Percentiles rank a stretch among this genome's conserved stretches.
Evolutionary conservation across 257 asterid genomes (phyloP).

Genomic region (Primulina eburnea): DNA sequence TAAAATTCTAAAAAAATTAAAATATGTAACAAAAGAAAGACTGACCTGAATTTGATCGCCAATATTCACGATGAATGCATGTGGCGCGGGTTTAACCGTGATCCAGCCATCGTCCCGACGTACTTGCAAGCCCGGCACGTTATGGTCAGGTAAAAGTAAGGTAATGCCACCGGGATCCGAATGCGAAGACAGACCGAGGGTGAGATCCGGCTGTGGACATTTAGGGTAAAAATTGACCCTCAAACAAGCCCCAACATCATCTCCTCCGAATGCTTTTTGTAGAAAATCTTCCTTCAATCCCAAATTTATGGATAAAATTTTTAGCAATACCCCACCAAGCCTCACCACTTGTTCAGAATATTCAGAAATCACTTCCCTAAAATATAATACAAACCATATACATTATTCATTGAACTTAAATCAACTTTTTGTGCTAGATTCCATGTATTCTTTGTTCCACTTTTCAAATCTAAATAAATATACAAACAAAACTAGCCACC

Average conservation of each 20-base stretch:
- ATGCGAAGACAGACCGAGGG: conserved; percentile 78
- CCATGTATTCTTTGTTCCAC: too few relatives aligned
- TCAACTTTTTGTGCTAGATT: too few relatives aligned
- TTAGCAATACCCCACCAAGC: conserved; percentile 59
- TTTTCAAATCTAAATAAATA: too few relatives aligned
- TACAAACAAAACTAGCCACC: too few relatives aligned
- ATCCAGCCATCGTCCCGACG: conserved; percentile 52
- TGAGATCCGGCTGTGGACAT: conserved; percentile 77
- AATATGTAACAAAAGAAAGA: not conserved
- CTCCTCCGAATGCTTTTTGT: conserved; percentile 71
- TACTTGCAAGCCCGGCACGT: conserved; percentile 83
- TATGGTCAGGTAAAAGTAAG: conserved; percentile 59
- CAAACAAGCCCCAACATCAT: conserved; percentile 69
- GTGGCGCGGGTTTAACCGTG: conserved; percentile 70
- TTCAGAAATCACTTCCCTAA: conserved; percentile 63
- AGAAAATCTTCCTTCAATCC: conserved; percentile 53
- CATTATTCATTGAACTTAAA: not conserved
- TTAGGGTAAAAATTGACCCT: conserved; percentile 83
- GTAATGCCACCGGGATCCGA: conserved; percentile 95
- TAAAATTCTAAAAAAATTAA: too few relatives aligned
- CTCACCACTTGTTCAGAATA: conserved; percentile 58
- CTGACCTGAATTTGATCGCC: conserved; percentile 88
- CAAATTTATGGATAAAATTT: conserved; percentile 51
- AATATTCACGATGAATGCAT: conserved; percentile 76
- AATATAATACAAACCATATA: not conserved